Conservation (phyloP, 1,284 basidiomycete species). For the Tilletia setariae region DNA sequence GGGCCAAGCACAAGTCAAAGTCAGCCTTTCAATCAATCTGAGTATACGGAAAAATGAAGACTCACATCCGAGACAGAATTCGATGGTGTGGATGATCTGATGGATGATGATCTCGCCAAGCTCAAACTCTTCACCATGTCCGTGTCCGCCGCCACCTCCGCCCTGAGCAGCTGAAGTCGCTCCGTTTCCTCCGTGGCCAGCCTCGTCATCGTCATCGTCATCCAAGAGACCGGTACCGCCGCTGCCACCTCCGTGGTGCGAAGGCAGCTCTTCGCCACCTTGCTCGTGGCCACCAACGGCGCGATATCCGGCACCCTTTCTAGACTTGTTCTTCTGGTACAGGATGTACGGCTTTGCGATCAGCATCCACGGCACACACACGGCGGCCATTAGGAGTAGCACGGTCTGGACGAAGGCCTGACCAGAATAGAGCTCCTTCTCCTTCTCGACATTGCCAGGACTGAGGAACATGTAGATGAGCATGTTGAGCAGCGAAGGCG, state of each 20-base stretch:
- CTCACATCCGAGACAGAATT: slow-evolving; percentile 8
- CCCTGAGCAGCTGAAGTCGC: slow-evolving; percentile 56
- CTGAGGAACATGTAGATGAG: slow-evolving; percentile 54
- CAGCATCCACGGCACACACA: slow-evolving; percentile 96
- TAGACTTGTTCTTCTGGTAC: slow-evolving; percentile 85
- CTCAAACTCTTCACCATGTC: slow-evolving; percentile 65
- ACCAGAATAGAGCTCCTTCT: slow-evolving; percentile 75
- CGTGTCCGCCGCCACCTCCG: slow-evolving; percentile 72
- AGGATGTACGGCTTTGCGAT: slow-evolving; percentile 87
- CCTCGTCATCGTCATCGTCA: slow-evolving; percentile 42
- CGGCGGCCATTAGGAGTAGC: slow-evolving; percentile 72
- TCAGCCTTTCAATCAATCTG: background rate
- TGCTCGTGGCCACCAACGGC: slow-evolving; percentile 55
- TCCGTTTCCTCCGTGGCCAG: slow-evolving; percentile 58
- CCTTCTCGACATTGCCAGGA: slow-evolving; percentile 62
- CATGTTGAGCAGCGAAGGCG: slow-evolving; percentile 73
- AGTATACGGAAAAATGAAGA: background rate
- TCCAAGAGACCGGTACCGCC: slow-evolving; percentile 32
- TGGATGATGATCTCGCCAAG: slow-evolving; percentile 93
- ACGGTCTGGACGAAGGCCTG: slow-evolving; percentile 82
- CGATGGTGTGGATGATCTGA: slow-evolving; percentile 69
- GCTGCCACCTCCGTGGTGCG: slow-evolving; percentile 32
- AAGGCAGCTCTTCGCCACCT: slow-evolving; percentile 42
- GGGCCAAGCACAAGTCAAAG: background rate
- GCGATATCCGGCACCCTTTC: slow-evolving; percentile 77